Evolutionary conservation across 331 rosid species (phyloP).

Genomic region (Pyracantha coccinea): DNA sequence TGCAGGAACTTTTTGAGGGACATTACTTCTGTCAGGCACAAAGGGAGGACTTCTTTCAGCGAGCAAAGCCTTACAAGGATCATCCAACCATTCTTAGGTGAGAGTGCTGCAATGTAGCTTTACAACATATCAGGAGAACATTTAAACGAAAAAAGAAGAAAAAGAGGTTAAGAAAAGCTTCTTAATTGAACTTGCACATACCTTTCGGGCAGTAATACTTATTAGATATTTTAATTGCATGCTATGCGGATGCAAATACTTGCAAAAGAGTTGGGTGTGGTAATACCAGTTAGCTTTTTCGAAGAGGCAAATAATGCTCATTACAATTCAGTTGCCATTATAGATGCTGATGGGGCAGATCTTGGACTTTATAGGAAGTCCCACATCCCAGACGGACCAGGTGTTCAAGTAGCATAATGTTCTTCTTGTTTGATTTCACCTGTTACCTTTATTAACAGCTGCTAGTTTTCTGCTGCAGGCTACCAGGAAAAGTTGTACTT

Average conservation of each 20-base stretch:
- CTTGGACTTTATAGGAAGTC: conserved; percentile 96
- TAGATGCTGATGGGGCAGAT: conserved; percentile 92
- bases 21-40: conserved; percentile 97
- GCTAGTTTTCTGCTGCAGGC: conserved; percentile 38
- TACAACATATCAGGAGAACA: background rate
- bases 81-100: conserved; percentile 91
- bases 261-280: conserved; percentile 81
- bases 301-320: conserved; percentile 99
- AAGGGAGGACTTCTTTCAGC: conserved; percentile 65
- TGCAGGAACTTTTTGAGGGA: conserved; percentile 91
- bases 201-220: conserved; percentile 7
- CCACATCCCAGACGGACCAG: conserved; percentile 97
- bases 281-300: conserved; percentile 90
- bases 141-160: background rate
- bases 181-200: background rate
- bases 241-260: conserved; percentile 67
- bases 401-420: conserved; percentile 26
- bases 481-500: conserved; percentile 97
- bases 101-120: background rate
- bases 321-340: conserved; percentile 74
- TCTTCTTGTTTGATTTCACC: background rate
- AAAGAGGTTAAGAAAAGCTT: background rate
- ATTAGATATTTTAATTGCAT: conserved; percentile 10
- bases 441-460: background rate
- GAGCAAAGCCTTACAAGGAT: conserved; percentile 75